Conservation (phyloP, 331 rosid genomes). For the Acacia concinna region DNA sequence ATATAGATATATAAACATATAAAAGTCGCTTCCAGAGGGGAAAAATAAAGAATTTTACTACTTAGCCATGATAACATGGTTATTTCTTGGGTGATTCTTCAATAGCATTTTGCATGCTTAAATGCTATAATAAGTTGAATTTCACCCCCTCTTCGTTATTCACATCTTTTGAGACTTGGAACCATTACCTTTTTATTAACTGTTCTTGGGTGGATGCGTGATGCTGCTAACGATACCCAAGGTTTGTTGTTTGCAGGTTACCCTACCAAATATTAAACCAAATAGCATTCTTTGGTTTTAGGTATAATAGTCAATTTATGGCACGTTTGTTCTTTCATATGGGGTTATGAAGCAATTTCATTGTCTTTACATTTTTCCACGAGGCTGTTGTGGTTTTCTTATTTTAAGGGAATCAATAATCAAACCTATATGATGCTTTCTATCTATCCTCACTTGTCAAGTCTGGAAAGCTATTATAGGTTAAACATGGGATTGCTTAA, state of each 20-base stretch:
- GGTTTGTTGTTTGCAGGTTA: slow-evolving; percentile 13
- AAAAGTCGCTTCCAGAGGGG: not conserved
- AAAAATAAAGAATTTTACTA: not conserved
- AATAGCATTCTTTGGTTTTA: not conserved
- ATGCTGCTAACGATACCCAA: slow-evolving; percentile 2
- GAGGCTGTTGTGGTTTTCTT: not conserved
- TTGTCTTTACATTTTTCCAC: not conserved
- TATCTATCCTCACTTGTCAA: not conserved
- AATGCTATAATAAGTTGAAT: slow-evolving; percentile 7
- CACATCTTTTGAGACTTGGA: slow-evolving; percentile 6
- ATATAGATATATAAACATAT: too few relatives aligned
- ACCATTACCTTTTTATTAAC: not conserved
- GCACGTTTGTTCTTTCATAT: not conserved
- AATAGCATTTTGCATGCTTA: slow-evolving; percentile 7
- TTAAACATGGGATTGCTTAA: not conserved
- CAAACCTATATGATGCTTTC: not conserved
- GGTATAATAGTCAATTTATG: not conserved
- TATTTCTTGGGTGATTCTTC: slow-evolving; percentile 5
- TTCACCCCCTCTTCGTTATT: not conserved
- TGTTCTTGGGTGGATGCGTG: slow-evolving; percentile 12
- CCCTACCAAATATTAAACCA: not conserved
- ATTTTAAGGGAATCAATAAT: slow-evolving; percentile 4
- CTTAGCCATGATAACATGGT: slow-evolving; percentile 4
- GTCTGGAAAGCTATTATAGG: not conserved
- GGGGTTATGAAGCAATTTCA: not conserved